Evolutionary conservation across 192 early-diverging fungal species (phyloP), one percentile per base, ranked within the genome.

Genomic region (Entomortierella chlamydospora): DNA sequence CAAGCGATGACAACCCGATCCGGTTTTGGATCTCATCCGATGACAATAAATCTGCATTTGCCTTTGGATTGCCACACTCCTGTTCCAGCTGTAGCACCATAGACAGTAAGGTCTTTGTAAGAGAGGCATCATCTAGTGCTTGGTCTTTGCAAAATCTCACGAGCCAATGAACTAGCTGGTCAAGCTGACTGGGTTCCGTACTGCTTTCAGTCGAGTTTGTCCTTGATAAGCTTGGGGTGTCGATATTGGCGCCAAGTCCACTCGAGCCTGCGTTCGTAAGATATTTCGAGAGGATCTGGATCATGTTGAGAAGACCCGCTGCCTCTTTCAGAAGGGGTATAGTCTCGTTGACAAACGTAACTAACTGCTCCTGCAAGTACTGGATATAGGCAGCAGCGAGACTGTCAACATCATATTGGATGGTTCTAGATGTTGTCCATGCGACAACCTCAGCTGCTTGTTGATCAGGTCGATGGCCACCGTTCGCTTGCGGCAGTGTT

Each of bases 271-370:
- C 31, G 7, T 15, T 25, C 77, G 18, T 18, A 28, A 81, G 65
- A 30, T 81, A 68, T 31, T 68, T 62, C 10, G 81, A 73, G 17
- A 89, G 71, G 18, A 85, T 70, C 10, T 67, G 59, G 51, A 86
- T 82, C 39, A 81, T 71, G 30, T 82, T 59, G 22, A 86, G 33
- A 17, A 85, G 33, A 7, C 73, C 66, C 10, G 71, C 68, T n/a
- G 86, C 83, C 41, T 89, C 88, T 30, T 81, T 82, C 63, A 85
- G 81, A 0, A 81, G 61, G 2, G 84, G 78, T 7, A 83, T 73
- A 15, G 65, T 57, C 45, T 83, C 83, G 26, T 68, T 77, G 28
- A 85, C 57, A 70, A 81, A 83, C 37, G 61, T 54, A 10, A 66
- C 60, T 5, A 86, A 22, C 12, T 85, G 60, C 13, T 41, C 59